phyloP scores from a whole-genome alignment of 2,329 filamentous ascomycete genomes.

The Fusarium foetens region DNA sequence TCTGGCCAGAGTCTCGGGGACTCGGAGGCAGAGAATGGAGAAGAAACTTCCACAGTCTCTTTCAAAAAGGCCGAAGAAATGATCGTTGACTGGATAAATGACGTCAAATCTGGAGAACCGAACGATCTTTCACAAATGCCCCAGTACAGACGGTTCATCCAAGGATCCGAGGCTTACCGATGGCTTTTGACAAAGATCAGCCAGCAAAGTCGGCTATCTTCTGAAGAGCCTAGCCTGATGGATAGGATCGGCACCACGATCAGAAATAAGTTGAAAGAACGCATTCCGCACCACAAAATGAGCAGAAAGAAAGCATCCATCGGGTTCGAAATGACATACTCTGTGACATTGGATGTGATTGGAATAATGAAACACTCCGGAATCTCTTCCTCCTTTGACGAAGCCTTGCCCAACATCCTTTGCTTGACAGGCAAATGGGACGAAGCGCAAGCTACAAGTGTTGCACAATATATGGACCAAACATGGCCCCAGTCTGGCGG shows the following conservation, averaged over 20 bases:
- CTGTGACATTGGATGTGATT: background rate
- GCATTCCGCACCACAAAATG: background rate
- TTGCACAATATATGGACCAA: constrained; percentile 3
- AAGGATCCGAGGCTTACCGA: background rate
- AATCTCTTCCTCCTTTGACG: accelerated
- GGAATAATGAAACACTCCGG: background rate
- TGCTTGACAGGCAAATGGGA: background rate
- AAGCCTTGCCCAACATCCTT: background rate
- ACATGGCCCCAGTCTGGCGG: background rate
- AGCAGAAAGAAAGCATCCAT: background rate
- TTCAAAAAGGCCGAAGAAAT: background rate
- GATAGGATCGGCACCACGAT: background rate
- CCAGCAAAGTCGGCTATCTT: background rate
- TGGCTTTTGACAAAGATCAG: constrained; percentile 7
- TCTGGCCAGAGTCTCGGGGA: background rate
- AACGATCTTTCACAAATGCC: background rate
- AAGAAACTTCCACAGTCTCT: accelerated
- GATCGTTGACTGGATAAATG: background rate
- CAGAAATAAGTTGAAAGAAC: background rate
- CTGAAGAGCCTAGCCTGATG: background rate
- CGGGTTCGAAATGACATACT: background rate
- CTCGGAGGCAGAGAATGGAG: accelerated
- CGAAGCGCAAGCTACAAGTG: background rate
- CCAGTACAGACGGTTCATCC: background rate
- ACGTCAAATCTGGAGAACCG: background rate